Percentiles rank a stretch among this genome's conserved stretches.
Conservation (phyloP, 1,284 basidiomycete species). For the Earliella scabrosa region DNA sequence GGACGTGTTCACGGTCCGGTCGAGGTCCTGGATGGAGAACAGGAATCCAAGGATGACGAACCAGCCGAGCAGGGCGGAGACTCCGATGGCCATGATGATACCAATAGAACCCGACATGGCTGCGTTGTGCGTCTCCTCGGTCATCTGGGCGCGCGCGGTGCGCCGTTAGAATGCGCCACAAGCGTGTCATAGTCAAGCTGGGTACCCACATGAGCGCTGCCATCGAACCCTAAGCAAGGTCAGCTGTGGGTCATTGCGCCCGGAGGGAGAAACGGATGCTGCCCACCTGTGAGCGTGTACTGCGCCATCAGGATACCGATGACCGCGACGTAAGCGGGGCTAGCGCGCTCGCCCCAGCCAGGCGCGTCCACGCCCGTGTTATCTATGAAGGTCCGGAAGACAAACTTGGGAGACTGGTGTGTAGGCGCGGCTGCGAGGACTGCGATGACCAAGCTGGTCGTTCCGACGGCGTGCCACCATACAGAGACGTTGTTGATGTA, state of each 20-base stretch:
- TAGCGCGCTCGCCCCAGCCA: constrained; percentile 72
- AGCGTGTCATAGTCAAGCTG: background rate
- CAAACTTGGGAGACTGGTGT: constrained; percentile 69
- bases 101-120: constrained; percentile 69
- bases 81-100: constrained; percentile 75
- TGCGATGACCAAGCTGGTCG: constrained; percentile 65
- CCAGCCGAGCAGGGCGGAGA: constrained; percentile 74
- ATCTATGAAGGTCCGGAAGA: constrained; percentile 74
- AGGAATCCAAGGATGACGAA: constrained; percentile 73
- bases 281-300: constrained; percentile 67
- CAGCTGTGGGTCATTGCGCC: background rate
- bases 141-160: constrained; percentile 56
- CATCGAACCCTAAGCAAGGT: constrained; percentile 59
- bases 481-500: constrained; percentile 75
- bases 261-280: background rate
- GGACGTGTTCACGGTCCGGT: constrained; percentile 50
- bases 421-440: constrained; percentile 71
- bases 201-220: constrained; percentile 67
- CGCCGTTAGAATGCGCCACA: constrained; percentile 4
- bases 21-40: constrained; percentile 77
- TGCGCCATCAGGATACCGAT: constrained; percentile 76
- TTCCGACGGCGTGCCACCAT: constrained; percentile 75
- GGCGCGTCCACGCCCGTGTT: constrained; percentile 55
- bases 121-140: constrained; percentile 78
- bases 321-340: constrained; percentile 68